These are phyloP conservation scores for Russula emetica DNA, from an alignment of 768 basidiomycete species.

Conservation along the genomic window DNA sequence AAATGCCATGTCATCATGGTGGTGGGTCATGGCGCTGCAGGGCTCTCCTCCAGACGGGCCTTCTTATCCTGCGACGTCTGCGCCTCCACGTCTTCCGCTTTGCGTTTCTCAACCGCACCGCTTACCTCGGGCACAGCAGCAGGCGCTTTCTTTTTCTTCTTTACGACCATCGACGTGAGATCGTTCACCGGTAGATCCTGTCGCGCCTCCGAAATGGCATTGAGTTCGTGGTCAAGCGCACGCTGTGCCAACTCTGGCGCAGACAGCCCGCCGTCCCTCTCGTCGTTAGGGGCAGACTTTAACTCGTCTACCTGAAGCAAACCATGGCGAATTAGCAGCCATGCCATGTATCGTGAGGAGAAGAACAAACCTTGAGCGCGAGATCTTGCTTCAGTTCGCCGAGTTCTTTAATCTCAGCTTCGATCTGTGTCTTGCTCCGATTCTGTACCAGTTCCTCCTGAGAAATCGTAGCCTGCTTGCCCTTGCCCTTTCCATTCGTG, in stretches of 20 bases:
- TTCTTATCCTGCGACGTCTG: slow-evolving; percentile 57
- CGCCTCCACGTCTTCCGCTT: slow-evolving; percentile 58
- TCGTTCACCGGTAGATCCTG: slow-evolving; percentile 59
- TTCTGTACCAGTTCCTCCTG: slow-evolving; percentile 53
- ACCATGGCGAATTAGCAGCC: background rate
- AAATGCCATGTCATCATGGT: background rate
- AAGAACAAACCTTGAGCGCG: slow-evolving; percentile 58
- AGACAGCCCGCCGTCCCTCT: slow-evolving; percentile 37
- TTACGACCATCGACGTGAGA: slow-evolving; percentile 77
- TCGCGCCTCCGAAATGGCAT: slow-evolving; percentile 37
- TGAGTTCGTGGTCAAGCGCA: slow-evolving; percentile 69
- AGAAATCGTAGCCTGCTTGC: slow-evolving; percentile 37
- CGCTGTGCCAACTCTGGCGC: slow-evolving; percentile 70
- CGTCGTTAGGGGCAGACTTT: slow-evolving; percentile 70
- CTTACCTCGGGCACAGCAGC: slow-evolving; percentile 34
- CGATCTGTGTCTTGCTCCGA: slow-evolving; percentile 72
- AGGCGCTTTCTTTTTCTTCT: slow-evolving; percentile 68
- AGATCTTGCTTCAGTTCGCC: slow-evolving; percentile 73
- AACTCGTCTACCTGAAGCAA: slow-evolving; percentile 82
- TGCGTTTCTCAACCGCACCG: slow-evolving; percentile 50
- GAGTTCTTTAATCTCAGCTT: slow-evolving; percentile 76
- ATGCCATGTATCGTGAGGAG: no score
- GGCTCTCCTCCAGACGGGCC: slow-evolving; percentile 48
- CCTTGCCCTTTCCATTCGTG: slow-evolving; percentile 71
- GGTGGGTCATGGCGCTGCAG: slow-evolving; percentile 30